These are phyloP conservation scores for Salix dunnii DNA, from an alignment of 345 rosid species.

Conservation along the genomic window DNA sequence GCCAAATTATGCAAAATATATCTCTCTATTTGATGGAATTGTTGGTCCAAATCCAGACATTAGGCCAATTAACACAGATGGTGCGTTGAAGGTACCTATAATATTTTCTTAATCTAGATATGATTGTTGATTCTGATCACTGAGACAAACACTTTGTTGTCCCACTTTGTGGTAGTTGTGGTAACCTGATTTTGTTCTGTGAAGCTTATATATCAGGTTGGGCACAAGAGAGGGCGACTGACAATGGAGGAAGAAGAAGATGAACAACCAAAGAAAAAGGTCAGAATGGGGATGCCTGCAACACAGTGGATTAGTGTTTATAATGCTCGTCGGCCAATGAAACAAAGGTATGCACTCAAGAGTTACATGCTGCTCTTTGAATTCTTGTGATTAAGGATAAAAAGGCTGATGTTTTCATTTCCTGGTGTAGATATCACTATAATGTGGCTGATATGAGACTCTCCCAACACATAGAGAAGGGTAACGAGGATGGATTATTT, in stretches of 20 bases:
- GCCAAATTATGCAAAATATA: slow-evolving; percentile 86
- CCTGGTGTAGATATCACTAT: slow-evolving; percentile 74
- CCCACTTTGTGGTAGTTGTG: background rate
- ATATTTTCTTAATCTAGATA: background rate
- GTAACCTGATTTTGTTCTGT: slow-evolving; percentile 29
- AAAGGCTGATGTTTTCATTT: slow-evolving; percentile 15
- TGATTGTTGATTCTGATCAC: slow-evolving; percentile 4
- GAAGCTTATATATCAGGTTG: slow-evolving; percentile 90
- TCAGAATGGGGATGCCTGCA: slow-evolving; percentile 98
- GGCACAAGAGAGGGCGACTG: slow-evolving; percentile 89
- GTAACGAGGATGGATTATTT: slow-evolving; percentile 81
- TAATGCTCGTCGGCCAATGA: slow-evolving; percentile 96
- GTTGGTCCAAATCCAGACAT: slow-evolving; percentile 91
- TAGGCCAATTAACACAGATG: slow-evolving; percentile 94
- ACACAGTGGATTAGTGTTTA: slow-evolving; percentile 97
- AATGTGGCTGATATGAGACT: slow-evolving; percentile 81
- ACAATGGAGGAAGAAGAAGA: slow-evolving; percentile 87
- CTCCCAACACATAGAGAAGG: slow-evolving; percentile 77
- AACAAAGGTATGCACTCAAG: slow-evolving; percentile 57
- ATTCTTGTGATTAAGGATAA: slow-evolving; percentile 1
- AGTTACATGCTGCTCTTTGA: slow-evolving; percentile 12
- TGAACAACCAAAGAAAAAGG: slow-evolving; percentile 89
- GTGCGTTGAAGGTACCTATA: slow-evolving; percentile 81
- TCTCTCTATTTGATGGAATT: slow-evolving; percentile 89
- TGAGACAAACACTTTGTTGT: background rate